Evolutionary conservation across 345 rosid species (phyloP), one percentile per base, ranked within the genome.

Genomic region (Lepidium africanum): DNA sequence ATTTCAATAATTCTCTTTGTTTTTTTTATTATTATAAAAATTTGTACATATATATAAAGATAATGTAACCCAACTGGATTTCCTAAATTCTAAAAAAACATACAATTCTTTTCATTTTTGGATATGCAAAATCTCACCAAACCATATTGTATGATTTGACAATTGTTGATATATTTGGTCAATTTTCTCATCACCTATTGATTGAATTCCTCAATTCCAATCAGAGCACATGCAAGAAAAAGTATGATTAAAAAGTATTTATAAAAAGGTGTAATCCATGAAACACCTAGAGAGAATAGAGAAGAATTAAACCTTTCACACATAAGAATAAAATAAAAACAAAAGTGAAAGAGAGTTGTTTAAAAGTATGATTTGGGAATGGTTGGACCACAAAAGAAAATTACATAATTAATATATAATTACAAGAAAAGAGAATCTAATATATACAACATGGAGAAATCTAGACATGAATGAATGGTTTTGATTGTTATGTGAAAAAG

Each of bases 261-360:
- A 17, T 55, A 63, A 64, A 55, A 72, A 46, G 69, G 61, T 71
- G 49, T 47, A 45, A 72, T 64, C 65, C 71, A 72, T 39, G 56
- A 56, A 66, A 72, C 81, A 74, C 78, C 73, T 55, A 48, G 69
- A 54, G 54, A 68, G 69, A 75, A 65, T 33, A 43, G 62, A 69
- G 74, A 70, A 77, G 73, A 72, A 59, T 56, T 65, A 59, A 30
- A 37, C 35, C 25, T 40, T 74, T 59, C 62, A 67, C 73, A 67
- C 67, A 19, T 50, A 60, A 30, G 9, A 49, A 59, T 51, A 40
- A 59, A 36, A 3, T 42, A 16, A 30, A 32, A 59, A 67, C 57
- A 60, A 74, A 67, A 67, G 73, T 37, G 68, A 74, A 73, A 52
- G 63, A 43, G 27, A 59, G 69, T 74, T 13, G 77, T 67, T 74